Evolutionary conservation across 805 yeast genomes (phyloP).

Genomic region (Spathaspora girioi): DNA sequence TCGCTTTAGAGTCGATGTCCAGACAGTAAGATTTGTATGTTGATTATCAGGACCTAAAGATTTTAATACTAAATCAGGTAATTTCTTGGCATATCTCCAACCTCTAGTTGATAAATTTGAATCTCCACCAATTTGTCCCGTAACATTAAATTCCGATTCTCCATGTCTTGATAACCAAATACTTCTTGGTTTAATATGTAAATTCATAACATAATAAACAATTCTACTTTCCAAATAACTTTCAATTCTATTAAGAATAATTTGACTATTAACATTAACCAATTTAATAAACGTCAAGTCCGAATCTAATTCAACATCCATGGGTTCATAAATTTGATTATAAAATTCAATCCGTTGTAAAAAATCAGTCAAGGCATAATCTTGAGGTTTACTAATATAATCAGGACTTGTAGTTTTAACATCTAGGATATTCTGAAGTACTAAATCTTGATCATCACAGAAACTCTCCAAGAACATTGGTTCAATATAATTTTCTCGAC

Average conservation of each 20-base stretch:
- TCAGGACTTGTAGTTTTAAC: constrained; percentile 88
- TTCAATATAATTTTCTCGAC: constrained; percentile 66
- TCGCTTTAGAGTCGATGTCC: constrained; percentile 91
- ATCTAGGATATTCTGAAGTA: constrained; percentile 76
- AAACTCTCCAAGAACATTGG: constrained; percentile 91
- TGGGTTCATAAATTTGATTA: constrained; percentile 71
- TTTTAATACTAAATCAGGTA: constrained; percentile 71
- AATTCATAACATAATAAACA: constrained; percentile 92
- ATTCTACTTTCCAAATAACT: constrained; percentile 88
- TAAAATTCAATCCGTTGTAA: constrained; percentile 69
- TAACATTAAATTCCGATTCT: constrained; percentile 85
- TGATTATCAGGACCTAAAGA: constrained; percentile 57
- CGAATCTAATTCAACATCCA: constrained; percentile 54
- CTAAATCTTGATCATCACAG: constrained; percentile 79
- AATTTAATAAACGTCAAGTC: constrained; percentile 81
- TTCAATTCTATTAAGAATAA: constrained; percentile 81
- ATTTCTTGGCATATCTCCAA: constrained; percentile 71
- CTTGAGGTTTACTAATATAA: constrained; percentile 64
- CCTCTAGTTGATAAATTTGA: constrained; percentile 84
- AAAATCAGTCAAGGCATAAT: constrained; percentile 70
- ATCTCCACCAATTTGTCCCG: constrained; percentile 96
- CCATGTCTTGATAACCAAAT: constrained; percentile 97
- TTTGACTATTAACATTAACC: constrained; percentile 83
- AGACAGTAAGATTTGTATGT: constrained; percentile 65
- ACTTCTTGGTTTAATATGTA: constrained; percentile 87